Percentiles rank a stretch among this genome's conserved stretches.
phyloP scores from a whole-genome alignment of 495 filamentous ascomycete species.

The Rusavskia elegans region DNA sequence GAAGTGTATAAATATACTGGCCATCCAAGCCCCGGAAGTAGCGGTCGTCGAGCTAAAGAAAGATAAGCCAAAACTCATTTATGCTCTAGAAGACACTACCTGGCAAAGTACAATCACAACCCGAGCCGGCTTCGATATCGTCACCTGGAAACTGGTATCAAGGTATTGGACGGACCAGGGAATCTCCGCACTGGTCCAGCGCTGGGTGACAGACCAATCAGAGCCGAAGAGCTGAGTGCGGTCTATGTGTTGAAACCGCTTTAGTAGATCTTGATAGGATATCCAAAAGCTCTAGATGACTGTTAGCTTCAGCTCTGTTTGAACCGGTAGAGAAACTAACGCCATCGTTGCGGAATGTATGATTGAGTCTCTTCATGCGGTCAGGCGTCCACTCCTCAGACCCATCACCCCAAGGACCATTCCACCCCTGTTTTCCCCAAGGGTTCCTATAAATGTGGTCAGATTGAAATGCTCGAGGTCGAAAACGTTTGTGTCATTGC shows the following conservation, averaged over 20 bases:
- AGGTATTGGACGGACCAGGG: conserved; percentile 55
- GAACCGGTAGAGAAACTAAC: conserved; percentile 3
- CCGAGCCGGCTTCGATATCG: conserved; percentile 34
- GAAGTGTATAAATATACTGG: conserved; percentile 43
- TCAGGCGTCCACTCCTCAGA: conserved; percentile 62
- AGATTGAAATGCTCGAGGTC: not conserved
- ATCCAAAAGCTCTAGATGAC: conserved; percentile 5
- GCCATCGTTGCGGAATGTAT: conserved; percentile 61
- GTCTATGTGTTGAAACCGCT: conserved; percentile 49
- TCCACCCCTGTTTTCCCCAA: conserved; percentile 54
- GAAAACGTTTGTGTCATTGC: no score
- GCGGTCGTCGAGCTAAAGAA: conserved; percentile 37
- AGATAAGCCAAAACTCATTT: not conserved
- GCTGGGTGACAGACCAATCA: conserved; percentile 47
- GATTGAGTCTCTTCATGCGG: conserved; percentile 47
- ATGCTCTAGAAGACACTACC: not conserved
- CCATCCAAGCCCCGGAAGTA: conserved; percentile 58
- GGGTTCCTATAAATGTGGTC: conserved; percentile 33
- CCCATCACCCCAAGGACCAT: conserved; percentile 49
- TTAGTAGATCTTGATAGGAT: conserved; percentile 47
- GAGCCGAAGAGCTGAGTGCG: conserved; percentile 52
- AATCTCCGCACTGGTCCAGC: conserved; percentile 51
- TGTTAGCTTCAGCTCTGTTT: not conserved
- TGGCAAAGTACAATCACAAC: conserved; percentile 53
- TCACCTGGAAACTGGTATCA: conserved; percentile 48